A percentile compares a stretch with the other conserved stretches of the same genome.
phyloP scores from a whole-genome alignment of 1,139 yeast species.

The Nakaseomyces kungkrabaensis region DNA sequence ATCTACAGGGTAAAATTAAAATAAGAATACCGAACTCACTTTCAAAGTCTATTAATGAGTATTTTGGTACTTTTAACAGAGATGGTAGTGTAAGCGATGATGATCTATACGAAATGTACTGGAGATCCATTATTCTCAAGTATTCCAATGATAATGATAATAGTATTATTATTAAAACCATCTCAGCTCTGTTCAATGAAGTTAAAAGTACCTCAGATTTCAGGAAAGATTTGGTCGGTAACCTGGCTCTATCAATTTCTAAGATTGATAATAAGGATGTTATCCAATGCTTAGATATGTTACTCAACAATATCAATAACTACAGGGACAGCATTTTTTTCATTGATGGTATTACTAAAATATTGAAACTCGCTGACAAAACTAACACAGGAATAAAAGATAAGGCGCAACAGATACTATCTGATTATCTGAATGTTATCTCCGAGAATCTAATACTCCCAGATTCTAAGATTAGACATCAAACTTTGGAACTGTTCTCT shows the following conservation, averaged over 20 bases:
- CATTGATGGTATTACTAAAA: conserved; percentile 18
- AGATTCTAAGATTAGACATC: conserved; percentile 38
- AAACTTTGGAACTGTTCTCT: conserved; percentile 36
- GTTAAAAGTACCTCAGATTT: conserved; percentile 13
- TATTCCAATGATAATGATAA: conserved; percentile 6
- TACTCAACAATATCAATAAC: conserved; percentile 8
- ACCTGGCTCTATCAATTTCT: conserved; percentile 10
- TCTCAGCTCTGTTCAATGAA: conserved; percentile 5
- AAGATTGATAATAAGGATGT: conserved; percentile 4
- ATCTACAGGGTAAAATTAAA: conserved; percentile 9
- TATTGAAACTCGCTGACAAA: conserved; percentile 7
- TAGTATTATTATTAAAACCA: neutral
- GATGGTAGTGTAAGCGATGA: conserved; percentile 7
- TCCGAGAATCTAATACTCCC: conserved; percentile 38
- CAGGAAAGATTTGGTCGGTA: conserved; percentile 22
- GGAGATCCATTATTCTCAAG: conserved; percentile 23
- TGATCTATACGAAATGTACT: conserved; percentile 31
- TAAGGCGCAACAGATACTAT: neutral
- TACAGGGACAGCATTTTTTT: conserved; percentile 16
- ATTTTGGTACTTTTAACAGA: neutral
- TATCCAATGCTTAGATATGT: conserved; percentile 4
- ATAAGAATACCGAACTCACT: conserved; percentile 16
- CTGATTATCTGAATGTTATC: conserved; percentile 6
- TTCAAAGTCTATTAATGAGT: conserved; percentile 6
- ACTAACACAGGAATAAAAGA: neutral